Base-by-base conservation (phyloP, 805 yeast genomes). In the Cyberlindnera misumaiensis region DNA sequence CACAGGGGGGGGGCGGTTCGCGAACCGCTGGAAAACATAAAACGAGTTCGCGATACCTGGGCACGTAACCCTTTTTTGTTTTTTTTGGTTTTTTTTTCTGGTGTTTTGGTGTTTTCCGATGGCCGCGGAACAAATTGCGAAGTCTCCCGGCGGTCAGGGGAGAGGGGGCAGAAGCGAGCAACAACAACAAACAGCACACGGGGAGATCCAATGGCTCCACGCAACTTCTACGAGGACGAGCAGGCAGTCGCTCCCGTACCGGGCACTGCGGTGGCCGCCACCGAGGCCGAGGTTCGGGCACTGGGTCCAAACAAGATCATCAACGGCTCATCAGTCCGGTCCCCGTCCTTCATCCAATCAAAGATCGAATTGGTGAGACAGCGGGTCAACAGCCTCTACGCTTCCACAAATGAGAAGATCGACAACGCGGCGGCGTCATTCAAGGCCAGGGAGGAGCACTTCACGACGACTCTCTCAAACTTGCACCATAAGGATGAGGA, bases 401-500 rank as follows among this genome's bases (percentile, higher is more conserved):
- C 32, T 26, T 18, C 35, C 20, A 52, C 72, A 4, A 65, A 65
- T 40, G 37, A 45, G 15, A 64, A 63, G 30, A 60, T 76, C 38
- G 71, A 78, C 45, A 62, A 62, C 13, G 67, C 69, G 7, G 70
- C 80, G 39, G 54, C 67, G 28, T 63, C 65, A 35, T 80, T 75
- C 48, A 72, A 77, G 49, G 58, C 63, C 17, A 69, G 72, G 4
- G 96, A 86, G 63, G 72, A 80, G 52, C 63, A 70, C 40, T 77
- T 83, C 36, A 72, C 84, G 8, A 56, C 67, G 24, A 80, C 90
- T 1, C 58, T 84, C 10, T 68, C 88, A 20, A 67, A 68, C 12
- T 68, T 87, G 47, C 87, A 80, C 56, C 68, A 73, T 43, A 74
- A 65, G 48, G 60, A 68, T 30, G 95, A 87, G 62, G 83, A 77